Evolutionary conservation across 495 filamentous ascomycete genomes (phyloP).

Genomic region (Aspergillus taichungensis): DNA sequence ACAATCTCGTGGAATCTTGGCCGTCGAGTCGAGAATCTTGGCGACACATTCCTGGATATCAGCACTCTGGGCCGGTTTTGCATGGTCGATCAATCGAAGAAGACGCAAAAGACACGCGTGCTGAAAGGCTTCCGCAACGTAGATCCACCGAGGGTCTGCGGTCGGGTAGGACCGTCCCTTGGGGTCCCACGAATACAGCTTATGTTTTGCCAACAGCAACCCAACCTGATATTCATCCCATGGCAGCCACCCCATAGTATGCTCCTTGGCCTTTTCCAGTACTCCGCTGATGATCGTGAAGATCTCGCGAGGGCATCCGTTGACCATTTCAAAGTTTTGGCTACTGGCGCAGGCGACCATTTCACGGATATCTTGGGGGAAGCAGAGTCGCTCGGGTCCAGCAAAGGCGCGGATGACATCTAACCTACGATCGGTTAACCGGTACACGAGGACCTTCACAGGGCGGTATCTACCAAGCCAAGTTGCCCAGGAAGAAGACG

Average conservation of each 20-base stretch:
- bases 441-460: background rate
- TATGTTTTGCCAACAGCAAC: constrained; percentile 12
- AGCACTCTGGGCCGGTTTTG: constrained; percentile 13
- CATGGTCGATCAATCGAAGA: constrained; percentile 21
- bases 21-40: constrained; percentile 22
- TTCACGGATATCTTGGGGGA: constrained; percentile 25
- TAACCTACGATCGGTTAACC: constrained; percentile 14
- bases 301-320: constrained; percentile 28
- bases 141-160: constrained; percentile 21
- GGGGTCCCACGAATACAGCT: constrained; percentile 23
- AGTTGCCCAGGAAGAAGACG: constrained; percentile 30
- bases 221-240: constrained; percentile 12
- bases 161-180: constrained; percentile 18
- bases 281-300: constrained; percentile 26
- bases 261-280: constrained; percentile 25
- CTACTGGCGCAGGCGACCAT: constrained; percentile 20
- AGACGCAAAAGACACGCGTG: constrained; percentile 30
- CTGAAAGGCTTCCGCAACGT: constrained; percentile 24
- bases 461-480: constrained; percentile 18
- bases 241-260: constrained; percentile 15
- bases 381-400: constrained; percentile 23
- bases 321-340: constrained; percentile 27
- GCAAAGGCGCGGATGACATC: constrained; percentile 33
- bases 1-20: constrained; percentile 20
- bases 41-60: constrained; percentile 25